Conservation (phyloP, 768 basidiomycete species). For the Pleurotus ostreatus region DNA sequence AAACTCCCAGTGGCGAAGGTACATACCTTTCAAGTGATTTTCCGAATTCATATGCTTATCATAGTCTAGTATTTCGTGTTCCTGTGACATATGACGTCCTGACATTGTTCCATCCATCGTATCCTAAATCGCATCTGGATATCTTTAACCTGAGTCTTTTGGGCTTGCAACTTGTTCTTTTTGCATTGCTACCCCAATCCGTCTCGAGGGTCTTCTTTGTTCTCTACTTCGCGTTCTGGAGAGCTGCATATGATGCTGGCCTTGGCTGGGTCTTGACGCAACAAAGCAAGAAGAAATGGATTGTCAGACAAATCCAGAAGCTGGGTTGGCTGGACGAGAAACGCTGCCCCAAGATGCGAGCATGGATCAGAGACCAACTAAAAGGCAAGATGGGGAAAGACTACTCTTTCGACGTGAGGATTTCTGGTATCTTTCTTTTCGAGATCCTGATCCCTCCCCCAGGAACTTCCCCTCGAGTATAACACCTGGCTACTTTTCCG, state of each 20-base stretch:
- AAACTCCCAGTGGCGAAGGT: constrained; percentile 81
- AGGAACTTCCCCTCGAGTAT: constrained; percentile 91
- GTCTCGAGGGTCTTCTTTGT: constrained; percentile 70
- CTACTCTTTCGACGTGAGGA: constrained; percentile 85
- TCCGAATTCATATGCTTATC: constrained; percentile 7
- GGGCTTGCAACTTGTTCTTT: constrained; percentile 73
- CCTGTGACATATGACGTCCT: constrained; percentile 90
- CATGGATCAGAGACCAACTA: constrained; percentile 86
- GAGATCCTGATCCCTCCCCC: constrained; percentile 5
- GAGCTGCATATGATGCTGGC: constrained; percentile 87
- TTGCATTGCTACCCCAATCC: constrained; percentile 55
- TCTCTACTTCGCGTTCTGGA: constrained; percentile 90
- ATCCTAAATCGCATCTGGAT: constrained; percentile 88
- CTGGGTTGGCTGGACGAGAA: constrained; percentile 86
- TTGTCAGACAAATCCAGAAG: constrained; percentile 74
- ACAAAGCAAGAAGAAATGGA: constrained; percentile 95
- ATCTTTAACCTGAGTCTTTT: constrained; percentile 79
- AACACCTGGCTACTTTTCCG: constrained; percentile 97
- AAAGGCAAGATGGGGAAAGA: constrained; percentile 92
- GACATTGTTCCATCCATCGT: constrained; percentile 78
- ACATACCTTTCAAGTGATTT: constrained; percentile 5
- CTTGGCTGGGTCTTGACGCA: constrained; percentile 92
- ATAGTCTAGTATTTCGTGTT: constrained; percentile 76
- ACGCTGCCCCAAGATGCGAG: constrained; percentile 55
- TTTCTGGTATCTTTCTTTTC: constrained; percentile 3